phyloP scores from a whole-genome alignment of 805 yeast genomes.

The Yarrowia deformans region DNA sequence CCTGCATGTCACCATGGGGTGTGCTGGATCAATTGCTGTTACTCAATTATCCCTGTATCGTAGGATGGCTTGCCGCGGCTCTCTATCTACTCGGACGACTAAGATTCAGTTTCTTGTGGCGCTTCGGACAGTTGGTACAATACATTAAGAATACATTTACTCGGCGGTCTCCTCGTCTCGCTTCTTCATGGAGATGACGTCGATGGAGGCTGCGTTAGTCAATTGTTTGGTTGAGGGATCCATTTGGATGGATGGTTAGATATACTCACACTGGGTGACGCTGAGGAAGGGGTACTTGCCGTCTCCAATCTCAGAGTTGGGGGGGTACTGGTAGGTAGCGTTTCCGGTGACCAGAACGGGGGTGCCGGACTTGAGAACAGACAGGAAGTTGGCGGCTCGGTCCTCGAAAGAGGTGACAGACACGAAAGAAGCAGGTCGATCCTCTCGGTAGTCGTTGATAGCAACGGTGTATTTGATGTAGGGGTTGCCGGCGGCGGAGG shows the following conservation, averaged over 20 bases:
- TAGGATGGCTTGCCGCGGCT: too few relatives aligned
- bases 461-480: conserved; percentile 32
- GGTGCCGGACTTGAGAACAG: conserved; percentile 31
- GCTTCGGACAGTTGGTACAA: background rate
- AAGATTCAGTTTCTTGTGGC: background rate
- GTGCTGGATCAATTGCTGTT: too few relatives aligned
- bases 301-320: conserved; percentile 17
- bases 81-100: too few relatives aligned
- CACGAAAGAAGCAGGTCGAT: conserved; percentile 29
- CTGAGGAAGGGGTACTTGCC: conserved; percentile 21
- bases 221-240: background rate
- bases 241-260: background rate
- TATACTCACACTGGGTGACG: conserved; percentile 35
- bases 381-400: conserved; percentile 8
- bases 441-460: conserved; percentile 38
- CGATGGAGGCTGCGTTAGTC: conserved; percentile 38
- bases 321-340: conserved; percentile 35
- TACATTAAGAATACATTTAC: conserved; percentile 20
- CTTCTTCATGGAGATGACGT: conserved; percentile 32
- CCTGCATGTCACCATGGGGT: background rate
- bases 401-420: conserved; percentile 28
- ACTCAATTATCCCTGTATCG: too few relatives aligned
- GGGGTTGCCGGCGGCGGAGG: conserved; percentile 19
- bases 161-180: conserved; percentile 31
- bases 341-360: conserved; percentile 32